Base-by-base conservation (phyloP, 2,329 filamentous ascomycete genomes). In the Penicillium sp. region DNA sequence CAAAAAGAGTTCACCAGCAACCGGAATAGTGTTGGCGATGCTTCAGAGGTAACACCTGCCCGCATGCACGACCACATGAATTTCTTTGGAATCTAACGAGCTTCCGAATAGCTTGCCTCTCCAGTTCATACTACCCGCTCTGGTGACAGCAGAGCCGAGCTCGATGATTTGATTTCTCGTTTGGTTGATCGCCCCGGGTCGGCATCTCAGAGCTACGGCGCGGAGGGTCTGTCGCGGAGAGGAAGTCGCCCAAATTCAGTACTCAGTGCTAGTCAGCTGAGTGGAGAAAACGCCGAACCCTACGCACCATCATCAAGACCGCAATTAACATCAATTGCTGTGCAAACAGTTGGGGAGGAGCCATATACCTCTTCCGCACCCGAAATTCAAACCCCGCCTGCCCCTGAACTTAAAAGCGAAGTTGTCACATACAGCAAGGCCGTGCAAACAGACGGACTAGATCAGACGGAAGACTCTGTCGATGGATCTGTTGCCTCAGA, bases 381-480 rank as follows among this genome's bases (percentile, higher is more conserved):
- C 73, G 92, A 96, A 71, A 88, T 31, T 83, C 86, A 95, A 70
- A 88, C 31, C 83, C 87, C 50, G 84, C 87, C 60, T 9, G 51
- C 66, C 60, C 67, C 70, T 64, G 65, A 79, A 58, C 69, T 73
- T 47, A 79, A 76, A 63, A 76, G 76, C 59, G 94, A 99, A 72
- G 80, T 95, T 54, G 91, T 95, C 67, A 95, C 91, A 48, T 99
- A 99, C 79, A 97, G 89, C 80, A 97, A 96, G 76, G 92, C 86
- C 51, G 91, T 97, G 21, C 95, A 99, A 73, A 96, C 94, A 15
- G 85, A 87, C 65, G 85, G 87, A 57, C 89, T 89, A 84, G 78
- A 80, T 16, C 74, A 79, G 5, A 76, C 79, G 51, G 76, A 81
- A 26, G 76, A 79, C 31, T 77, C 80, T 29, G 74, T 80, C 1